Conservation (phyloP, 163 green algal genomes). For the Scenedesmus sp. region DNA sequence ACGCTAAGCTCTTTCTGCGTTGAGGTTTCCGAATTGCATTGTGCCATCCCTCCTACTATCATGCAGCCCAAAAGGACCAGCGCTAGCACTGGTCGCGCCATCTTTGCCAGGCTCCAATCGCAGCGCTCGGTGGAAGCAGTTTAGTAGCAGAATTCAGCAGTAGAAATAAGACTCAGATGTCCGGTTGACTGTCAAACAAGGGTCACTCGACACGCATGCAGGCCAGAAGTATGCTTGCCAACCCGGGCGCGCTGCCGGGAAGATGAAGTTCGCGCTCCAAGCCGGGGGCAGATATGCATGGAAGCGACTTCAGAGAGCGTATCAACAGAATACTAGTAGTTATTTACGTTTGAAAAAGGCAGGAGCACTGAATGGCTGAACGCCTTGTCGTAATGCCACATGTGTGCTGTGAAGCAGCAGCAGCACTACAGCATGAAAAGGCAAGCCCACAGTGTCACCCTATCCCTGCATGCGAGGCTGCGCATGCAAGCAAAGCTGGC, state of each 20-base stretch:
- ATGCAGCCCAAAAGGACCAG: background rate
- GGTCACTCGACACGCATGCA: background rate
- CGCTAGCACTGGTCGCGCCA: background rate
- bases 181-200: background rate
- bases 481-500: too few relatives aligned
- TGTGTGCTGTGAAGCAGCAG: too few relatives aligned
- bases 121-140: background rate
- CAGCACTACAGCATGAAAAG: too few relatives aligned
- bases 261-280: constrained; percentile 7
- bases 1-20: background rate
- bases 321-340: too few relatives aligned
- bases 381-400: too few relatives aligned
- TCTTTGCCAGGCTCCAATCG: background rate
- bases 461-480: too few relatives aligned
- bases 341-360: too few relatives aligned
- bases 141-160: too few relatives aligned
- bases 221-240: background rate
- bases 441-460: too few relatives aligned
- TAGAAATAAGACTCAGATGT: background rate
- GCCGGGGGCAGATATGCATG: background rate
- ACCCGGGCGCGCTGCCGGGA: background rate
- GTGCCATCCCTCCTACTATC: background rate
- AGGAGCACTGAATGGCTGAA: too few relatives aligned
- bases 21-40: background rate
- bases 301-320: too few relatives aligned